phyloP scores from a whole-genome alignment of 2,329 filamentous ascomycete genomes.

The Fusarium caatingaense region DNA sequence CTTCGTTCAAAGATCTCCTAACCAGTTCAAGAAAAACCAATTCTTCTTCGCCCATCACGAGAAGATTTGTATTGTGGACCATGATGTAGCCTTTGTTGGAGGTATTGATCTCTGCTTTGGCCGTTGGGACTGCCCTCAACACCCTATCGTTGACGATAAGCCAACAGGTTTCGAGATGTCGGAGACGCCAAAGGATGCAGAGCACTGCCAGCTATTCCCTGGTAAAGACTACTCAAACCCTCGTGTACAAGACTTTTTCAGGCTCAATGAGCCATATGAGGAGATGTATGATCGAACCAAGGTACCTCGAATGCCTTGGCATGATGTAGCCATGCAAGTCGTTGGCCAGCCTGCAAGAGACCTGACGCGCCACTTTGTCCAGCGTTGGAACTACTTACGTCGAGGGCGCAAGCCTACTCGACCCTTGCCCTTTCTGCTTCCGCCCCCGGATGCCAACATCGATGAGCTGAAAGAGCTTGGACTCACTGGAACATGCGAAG shows the following conservation, averaged over 20 bases:
- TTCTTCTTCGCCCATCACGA: conserved; percentile 99
- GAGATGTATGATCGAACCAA: conserved; percentile 97
- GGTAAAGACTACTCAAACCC: conserved; percentile 99
- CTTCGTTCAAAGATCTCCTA: conserved; percentile 94
- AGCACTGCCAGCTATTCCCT: conserved; percentile 95
- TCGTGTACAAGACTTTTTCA: conserved; percentile 93
- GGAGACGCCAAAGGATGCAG: conserved; percentile 81
- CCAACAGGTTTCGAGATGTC: conserved; percentile 90
- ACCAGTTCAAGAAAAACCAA: conserved; percentile 98
- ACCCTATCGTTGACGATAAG: conserved; percentile 91
- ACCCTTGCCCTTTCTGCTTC: conserved; percentile 91
- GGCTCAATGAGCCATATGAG: conserved; percentile 92
- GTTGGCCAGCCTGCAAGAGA: conserved; percentile 96
- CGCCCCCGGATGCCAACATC: conserved; percentile 89
- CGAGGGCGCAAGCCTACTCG: conserved; percentile 92
- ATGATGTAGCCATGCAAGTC: conserved; percentile 97
- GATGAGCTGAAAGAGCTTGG: conserved; percentile 89
- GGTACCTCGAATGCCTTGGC: conserved; percentile 96
- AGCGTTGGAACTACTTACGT: conserved; percentile 97
- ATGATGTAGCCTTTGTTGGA: conserved; percentile 94
- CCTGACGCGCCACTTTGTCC: conserved; percentile 94
- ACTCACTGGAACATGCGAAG: conserved; percentile 92
- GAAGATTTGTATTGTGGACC: conserved; percentile 96
- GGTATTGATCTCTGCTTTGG: conserved; percentile 98
- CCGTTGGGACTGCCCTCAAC: conserved; percentile 95